Conservation (phyloP, 2,329 filamentous ascomycete species). For the Kalmusia sp. region DNA sequence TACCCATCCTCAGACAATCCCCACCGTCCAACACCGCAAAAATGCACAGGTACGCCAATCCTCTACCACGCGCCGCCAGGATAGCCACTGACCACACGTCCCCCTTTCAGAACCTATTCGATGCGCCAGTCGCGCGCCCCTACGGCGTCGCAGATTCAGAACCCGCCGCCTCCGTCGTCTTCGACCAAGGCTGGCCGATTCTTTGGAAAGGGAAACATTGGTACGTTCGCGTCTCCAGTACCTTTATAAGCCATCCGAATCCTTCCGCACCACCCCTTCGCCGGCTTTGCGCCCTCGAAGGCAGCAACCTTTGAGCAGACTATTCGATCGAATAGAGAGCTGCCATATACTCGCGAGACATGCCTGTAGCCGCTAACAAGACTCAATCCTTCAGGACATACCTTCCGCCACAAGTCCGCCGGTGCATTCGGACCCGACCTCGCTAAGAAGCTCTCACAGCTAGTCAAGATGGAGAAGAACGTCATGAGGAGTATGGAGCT, state of each 20-base stretch:
- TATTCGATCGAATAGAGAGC: background rate
- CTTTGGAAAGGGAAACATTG: constrained; percentile 84
- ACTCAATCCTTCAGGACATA: constrained; percentile 62
- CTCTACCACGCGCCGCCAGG: background rate
- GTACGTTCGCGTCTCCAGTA: constrained; percentile 60
- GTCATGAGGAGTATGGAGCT: constrained; percentile 98
- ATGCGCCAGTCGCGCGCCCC: constrained; percentile 98
- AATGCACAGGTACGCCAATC: background rate
- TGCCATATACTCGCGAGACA: background rate
- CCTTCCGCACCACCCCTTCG: constrained; percentile 10
- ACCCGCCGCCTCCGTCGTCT: constrained; percentile 89
- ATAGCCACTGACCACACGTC: background rate
- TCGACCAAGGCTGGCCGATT: constrained; percentile 89
- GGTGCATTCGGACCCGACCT: constrained; percentile 86
- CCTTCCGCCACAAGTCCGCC: constrained; percentile 74
- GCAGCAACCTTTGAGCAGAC: no score
- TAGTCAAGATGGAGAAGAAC: constrained; percentile 99
- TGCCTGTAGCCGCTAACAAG: constrained; percentile 18
- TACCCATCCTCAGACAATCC: background rate
- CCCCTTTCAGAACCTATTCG: constrained; percentile 5
- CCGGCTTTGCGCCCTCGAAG: background rate
- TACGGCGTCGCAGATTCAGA: constrained; percentile 89
- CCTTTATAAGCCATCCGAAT: background rate
- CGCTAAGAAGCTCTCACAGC: constrained; percentile 94
- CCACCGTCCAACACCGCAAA: background rate